Base-by-base conservation (phyloP, 2,329 filamentous ascomycete species). In the Dichotomopilus funicola region DNA sequence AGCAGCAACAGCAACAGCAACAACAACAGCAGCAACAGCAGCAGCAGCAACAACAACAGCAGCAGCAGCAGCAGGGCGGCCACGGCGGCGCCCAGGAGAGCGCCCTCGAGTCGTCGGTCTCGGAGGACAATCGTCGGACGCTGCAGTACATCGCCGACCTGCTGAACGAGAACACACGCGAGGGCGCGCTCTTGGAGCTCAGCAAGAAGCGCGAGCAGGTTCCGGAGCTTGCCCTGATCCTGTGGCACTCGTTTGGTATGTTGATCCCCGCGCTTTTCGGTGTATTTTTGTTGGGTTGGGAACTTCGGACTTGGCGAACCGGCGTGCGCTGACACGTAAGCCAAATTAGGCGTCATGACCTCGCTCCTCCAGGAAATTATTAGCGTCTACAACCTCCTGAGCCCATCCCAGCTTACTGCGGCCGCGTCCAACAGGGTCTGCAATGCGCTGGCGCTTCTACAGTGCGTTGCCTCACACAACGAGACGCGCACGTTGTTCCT, bases 181-280 rank as follows among this genome's bases (percentile, higher is more conserved):
- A 97, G 75, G 86, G 89, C 4, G 94, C 94, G 49, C 79, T 99
- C 53, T 80, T 99, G 67, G 94, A 99, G 72, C 80, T 99, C 51
- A 97, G 92, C 75, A 99, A 99, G 79, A 99, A 99, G 81, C 80
- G 94, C 55, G 94, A 99, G 73, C 94, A 97, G 73, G 94, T 99
- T 12, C 92, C 94, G 0, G 94, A 99, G 75, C 78, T 99, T 57
- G 94, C 94, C 47, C 77, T 99, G 65, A 96, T 99, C 59, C 78
- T 99, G 59, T 99, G 94, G 94, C 94, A 99, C 72, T 97, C 92
- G 3, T 97, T 96, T 68, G 94, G 92, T 95, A 82, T 62, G 83
- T 72, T 50, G 11, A 34, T 40, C 37, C 35, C 45, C 8, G 8
- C 35, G 27, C 27, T 49, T 7, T 40, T 37, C 6, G 6, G 36